Evolutionary conservation across 352 stramenopile genomes (phyloP).

Genomic region (Phytopythium helicoides): DNA sequence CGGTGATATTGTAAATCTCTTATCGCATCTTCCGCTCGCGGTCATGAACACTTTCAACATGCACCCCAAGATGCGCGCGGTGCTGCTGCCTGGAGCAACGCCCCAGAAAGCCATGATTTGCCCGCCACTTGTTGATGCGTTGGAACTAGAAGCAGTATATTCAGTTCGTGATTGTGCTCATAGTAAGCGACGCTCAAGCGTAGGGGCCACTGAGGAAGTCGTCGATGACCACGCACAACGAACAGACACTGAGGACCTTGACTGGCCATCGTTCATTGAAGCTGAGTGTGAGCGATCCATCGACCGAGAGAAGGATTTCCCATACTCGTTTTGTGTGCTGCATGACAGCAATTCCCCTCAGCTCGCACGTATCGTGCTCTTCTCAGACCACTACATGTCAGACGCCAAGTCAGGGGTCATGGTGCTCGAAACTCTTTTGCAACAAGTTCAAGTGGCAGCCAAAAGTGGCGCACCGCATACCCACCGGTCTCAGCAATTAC

Average conservation of each 20-base stretch:
- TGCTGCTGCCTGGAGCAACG: slow-evolving; percentile 32
- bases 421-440: slow-evolving; percentile 32
- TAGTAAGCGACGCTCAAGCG: slow-evolving; percentile 7
- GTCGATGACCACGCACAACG: not conserved
- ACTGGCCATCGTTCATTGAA: slow-evolving; percentile 48
- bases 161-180: slow-evolving; percentile 23
- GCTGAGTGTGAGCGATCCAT: slow-evolving; percentile 39
- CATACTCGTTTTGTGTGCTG: slow-evolving; percentile 41
- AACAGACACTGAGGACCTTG: not conserved
- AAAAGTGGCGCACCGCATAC: not conserved
- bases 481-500: slow-evolving; percentile 7
- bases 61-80: slow-evolving; percentile 51
- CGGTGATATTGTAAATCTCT: slow-evolving; percentile 34
- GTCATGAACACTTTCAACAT: slow-evolving; percentile 55
- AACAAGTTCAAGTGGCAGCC: not conserved
- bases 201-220: not conserved
- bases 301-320: slow-evolving; percentile 44
- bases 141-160: slow-evolving; percentile 37
- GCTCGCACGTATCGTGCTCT: too few relatives aligned
- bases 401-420: slow-evolving; percentile 39
- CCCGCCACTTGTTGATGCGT: slow-evolving; percentile 33
- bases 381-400: slow-evolving; percentile 73
- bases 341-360: slow-evolving; percentile 29
- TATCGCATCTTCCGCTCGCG: slow-evolving; percentile 35
- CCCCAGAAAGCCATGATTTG: slow-evolving; percentile 57